Evolutionary conservation across 495 filamentous ascomycete species (phyloP).

Genomic region (Extremus antarcticus): DNA sequence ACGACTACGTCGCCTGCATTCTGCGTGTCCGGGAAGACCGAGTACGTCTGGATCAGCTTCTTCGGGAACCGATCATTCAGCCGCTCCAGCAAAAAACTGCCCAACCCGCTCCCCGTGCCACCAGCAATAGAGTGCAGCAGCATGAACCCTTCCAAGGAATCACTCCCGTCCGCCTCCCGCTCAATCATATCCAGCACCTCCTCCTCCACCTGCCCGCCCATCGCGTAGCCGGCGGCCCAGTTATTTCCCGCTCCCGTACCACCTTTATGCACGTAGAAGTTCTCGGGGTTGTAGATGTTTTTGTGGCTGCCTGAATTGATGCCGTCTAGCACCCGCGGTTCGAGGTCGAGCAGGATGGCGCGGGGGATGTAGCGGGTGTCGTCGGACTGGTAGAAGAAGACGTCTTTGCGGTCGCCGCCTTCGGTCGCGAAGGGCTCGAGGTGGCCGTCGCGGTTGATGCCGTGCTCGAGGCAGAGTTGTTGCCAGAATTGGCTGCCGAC

Average conservation of each 20-base stretch:
- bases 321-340: slow-evolving; percentile 81
- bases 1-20: slow-evolving; percentile 77
- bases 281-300: slow-evolving; percentile 99
- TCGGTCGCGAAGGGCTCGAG: slow-evolving; percentile 92
- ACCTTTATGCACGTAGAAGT: slow-evolving; percentile 88
- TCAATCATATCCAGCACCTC: slow-evolving; percentile 99
- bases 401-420: slow-evolving; percentile 94
- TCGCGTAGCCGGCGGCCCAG: slow-evolving; percentile 90
- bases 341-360: slow-evolving; percentile 88
- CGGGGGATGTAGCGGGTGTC: slow-evolving; percentile 97
- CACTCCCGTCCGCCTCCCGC: slow-evolving; percentile 93
- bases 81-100: slow-evolving; percentile 87
- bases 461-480: slow-evolving; percentile 93
- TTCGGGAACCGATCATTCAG: slow-evolving; percentile 98
- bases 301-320: slow-evolving; percentile 90
- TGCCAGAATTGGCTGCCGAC: slow-evolving; percentile 96
- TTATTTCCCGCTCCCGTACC: slow-evolving; percentile 93
- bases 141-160: slow-evolving; percentile 98
- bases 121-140: slow-evolving; percentile 95
- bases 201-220: slow-evolving; percentile 85
- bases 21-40: slow-evolving; percentile 88
- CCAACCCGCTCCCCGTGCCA: slow-evolving; percentile 87
- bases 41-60: slow-evolving; percentile 98
- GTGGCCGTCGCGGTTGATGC: slow-evolving; percentile 93
- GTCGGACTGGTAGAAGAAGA: slow-evolving; percentile 98